Percentiles rank a stretch among this genome's conserved stretches.
Conservation (phyloP, 2,329 filamentous ascomycete genomes). For the Westerdykella ornata region DNA sequence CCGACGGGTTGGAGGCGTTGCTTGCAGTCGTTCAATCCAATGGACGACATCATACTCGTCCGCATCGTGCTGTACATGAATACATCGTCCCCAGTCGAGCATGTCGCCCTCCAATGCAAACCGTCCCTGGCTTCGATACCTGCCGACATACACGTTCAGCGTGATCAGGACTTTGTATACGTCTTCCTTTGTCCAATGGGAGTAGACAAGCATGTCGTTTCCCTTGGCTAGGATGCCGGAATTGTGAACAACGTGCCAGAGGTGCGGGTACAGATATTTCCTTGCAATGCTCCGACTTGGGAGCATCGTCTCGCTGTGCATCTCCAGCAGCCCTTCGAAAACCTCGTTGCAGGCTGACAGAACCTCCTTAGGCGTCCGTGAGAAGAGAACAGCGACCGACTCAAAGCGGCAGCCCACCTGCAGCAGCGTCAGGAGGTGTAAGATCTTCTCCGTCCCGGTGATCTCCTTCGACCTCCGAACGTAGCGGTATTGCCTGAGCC, state of each 20-base stretch:
- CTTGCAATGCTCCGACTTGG: background rate
- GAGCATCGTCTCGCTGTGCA: conserved; percentile 20
- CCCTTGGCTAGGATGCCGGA: conserved; percentile 4
- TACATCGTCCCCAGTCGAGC: conserved; percentile 18
- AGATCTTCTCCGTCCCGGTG: conserved; percentile 21
- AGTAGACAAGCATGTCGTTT: conserved; percentile 12
- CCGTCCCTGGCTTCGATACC: conserved; percentile 22
- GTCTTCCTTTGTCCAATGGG: conserved; percentile 16
- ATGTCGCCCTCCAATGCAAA: conserved; percentile 18
- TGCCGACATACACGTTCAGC: conserved; percentile 26
- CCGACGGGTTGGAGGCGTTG: no score
- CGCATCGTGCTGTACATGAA: background rate
- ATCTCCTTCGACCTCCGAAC: conserved; percentile 13
- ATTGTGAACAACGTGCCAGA: conserved; percentile 17
- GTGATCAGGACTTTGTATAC: conserved; percentile 20
- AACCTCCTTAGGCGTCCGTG: conserved; percentile 22
- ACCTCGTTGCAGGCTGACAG: conserved; percentile 18
- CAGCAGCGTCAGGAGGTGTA: conserved; percentile 22
- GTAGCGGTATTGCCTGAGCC: conserved; percentile 11
- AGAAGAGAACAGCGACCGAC: conserved; percentile 23
- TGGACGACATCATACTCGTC: background rate
- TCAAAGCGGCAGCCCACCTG: conserved; percentile 24
- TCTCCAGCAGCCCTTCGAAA: conserved; percentile 18
- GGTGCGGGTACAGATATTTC: conserved; percentile 10
- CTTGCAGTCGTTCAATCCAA: background rate